A percentile compares a stretch with the other conserved stretches of the same genome.
Conservation (phyloP, 2,329 filamentous ascomycete genomes). For the Cladophialophora exuberans region DNA sequence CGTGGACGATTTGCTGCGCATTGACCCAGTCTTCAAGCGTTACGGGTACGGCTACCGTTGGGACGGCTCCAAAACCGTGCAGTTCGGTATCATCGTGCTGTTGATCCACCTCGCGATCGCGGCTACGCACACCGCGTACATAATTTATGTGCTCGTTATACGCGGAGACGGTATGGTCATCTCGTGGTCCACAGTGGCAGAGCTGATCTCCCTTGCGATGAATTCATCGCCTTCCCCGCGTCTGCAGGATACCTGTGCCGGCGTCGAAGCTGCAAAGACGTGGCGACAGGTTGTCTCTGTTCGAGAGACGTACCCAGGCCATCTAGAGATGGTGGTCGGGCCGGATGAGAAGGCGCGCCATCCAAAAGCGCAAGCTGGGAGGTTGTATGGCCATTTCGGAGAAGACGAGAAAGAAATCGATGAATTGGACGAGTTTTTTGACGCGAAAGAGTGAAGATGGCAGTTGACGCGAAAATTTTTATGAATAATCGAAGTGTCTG, state of each 20-base stretch:
- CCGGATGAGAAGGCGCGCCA: conserved; percentile 13
- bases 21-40: conserved; percentile 23
- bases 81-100: conserved; percentile 27
- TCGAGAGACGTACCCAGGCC: conserved; percentile 20
- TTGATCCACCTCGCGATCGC: conserved; percentile 19
- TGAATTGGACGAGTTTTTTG: not conserved
- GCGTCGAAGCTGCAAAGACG: conserved; percentile 19
- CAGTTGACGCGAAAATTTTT: not conserved
- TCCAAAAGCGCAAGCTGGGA: conserved; percentile 8
- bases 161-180: conserved; percentile 18
- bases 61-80: conserved; percentile 20
- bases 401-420: not conserved
- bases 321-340: conserved; percentile 26
- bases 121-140: conserved; percentile 11
- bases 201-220: conserved; percentile 24
- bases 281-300: conserved; percentile 25
- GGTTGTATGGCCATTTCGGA: conserved; percentile 12
- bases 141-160: conserved; percentile 22
- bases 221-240: conserved; percentile 23
- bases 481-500: not conserved
- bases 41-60: conserved; percentile 28
- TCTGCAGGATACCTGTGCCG: conserved; percentile 26
- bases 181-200: conserved; percentile 24
- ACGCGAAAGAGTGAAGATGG: not conserved
- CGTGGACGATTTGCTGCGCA: conserved; percentile 17